Conservation (phyloP, 441 rosid species). For the Populus hybrid region DNA sequence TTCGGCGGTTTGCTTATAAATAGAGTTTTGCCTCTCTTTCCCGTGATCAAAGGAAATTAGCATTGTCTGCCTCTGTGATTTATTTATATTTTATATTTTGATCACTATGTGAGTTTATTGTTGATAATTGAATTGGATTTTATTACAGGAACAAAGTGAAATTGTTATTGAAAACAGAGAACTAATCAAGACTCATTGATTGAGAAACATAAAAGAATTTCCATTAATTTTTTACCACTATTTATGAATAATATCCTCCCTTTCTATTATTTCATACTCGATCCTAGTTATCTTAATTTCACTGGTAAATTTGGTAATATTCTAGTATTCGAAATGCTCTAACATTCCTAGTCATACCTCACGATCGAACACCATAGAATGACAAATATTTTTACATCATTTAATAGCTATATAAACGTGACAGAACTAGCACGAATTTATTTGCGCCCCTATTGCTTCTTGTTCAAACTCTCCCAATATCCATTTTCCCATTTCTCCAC, state of each 20-base stretch:
- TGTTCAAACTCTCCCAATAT: constrained; percentile 36
- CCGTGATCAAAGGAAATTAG: background rate
- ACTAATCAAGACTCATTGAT: too few species aligned
- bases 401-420: too few species aligned
- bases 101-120: background rate
- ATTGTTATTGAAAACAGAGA: too few species aligned
- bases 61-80: background rate
- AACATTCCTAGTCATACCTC: background rate
- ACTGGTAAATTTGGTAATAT: background rate
- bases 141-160: background rate
- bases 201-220: too few species aligned
- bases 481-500: constrained; percentile 61
- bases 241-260: background rate
- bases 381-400: background rate
- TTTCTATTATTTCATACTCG: background rate
- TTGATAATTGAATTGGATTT: background rate
- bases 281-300: background rate
- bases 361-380: too few species aligned
- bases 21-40: too few species aligned
- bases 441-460: background rate
- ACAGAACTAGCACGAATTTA: background rate
- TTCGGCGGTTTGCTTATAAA: too few species aligned
- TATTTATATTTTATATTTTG: too few species aligned
- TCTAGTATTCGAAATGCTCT: background rate
- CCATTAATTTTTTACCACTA: background rate